Base-by-base conservation (phyloP, 2,329 filamentous ascomycete species). In the Blastomyces gilchristii region DNA sequence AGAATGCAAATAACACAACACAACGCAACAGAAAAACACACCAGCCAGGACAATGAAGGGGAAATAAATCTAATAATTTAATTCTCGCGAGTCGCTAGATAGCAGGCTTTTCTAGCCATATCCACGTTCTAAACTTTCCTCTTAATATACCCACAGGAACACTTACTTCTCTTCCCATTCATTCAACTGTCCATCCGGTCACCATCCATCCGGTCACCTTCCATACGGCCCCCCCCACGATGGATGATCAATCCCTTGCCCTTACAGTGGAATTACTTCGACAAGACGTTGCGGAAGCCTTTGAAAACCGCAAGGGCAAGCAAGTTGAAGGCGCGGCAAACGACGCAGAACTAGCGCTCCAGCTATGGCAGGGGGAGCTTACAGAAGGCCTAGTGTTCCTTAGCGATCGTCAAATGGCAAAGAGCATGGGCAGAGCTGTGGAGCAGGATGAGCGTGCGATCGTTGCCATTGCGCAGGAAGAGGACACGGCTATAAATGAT, bases 271-370 rank as follows among this genome's bases (percentile, higher is more conserved):
- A 53, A 52, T 8, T 60, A 5, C 18, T 53, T 25, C 31, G 3
- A 52, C 25, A 34, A 34, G 58, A 60, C 28, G 34, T 25, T 31
- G 16, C 25, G 7, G 39, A 58, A 16, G 18, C 22, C n/a, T 22
- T 43, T 11, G 58, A 47, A 11, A 56, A 43, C 28, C 16, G 31
- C 9, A 62, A 62, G 11, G 60, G 49, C 18, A 62, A 62, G 28
- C 9, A 47, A 25, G 12, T 16, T 9, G 47, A 54, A 14, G 49
- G 31, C 1, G 22, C 16, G 22, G 5, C 16, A 34, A 31, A 4
- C 22, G 60, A 62, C 37, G 49, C 28, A 14, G 60, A 62, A 11
- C 18, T 62, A 4, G 60, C 60, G 28, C 12, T 62, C 2, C 49
- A 34, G 12, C 7, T 54, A n/a, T 57, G 56, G 37, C 60, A 56